phyloP scores from a whole-genome alignment of 768 basidiomycete species.

The Lactarius quietus region DNA sequence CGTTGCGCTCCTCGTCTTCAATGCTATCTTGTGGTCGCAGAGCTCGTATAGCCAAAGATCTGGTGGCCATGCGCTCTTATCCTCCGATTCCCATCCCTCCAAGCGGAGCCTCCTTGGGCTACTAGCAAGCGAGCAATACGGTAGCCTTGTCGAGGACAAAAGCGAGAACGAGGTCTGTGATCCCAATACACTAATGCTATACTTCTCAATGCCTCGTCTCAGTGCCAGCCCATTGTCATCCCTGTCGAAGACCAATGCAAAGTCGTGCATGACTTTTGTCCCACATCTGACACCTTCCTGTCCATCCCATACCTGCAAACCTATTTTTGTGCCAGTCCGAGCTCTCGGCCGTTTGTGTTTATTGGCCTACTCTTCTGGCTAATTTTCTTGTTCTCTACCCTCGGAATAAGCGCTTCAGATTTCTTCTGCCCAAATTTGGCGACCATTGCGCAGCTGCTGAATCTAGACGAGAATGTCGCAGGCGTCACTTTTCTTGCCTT shows the following conservation, averaged over 20 bases:
- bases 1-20: constrained; percentile 48
- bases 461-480: constrained; percentile 88
- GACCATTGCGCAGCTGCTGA: constrained; percentile 80
- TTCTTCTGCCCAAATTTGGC: constrained; percentile 97
- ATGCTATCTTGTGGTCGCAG: constrained; percentile 63
- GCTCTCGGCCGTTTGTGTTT: constrained; percentile 60
- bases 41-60: constrained; percentile 31
- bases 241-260: constrained; percentile 56
- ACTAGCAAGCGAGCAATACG: constrained; percentile 2
- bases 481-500: constrained; percentile 97
- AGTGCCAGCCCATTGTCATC: constrained; percentile 67
- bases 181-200: constrained; percentile 4
- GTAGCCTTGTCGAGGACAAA: neutral
- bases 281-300: constrained; percentile 58
- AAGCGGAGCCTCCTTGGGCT: constrained; percentile 15
- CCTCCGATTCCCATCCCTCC: neutral
- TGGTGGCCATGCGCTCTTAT: constrained; percentile 6
- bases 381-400: constrained; percentile 89
- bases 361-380: constrained; percentile 70
- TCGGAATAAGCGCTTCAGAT: constrained; percentile 93
- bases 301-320: constrained; percentile 61
- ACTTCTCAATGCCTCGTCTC: constrained; percentile 5
- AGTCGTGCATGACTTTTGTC: constrained; percentile 59
- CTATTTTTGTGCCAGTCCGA: constrained; percentile 64
- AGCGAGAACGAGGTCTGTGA: constrained; percentile 18